Base-by-base conservation (phyloP, 805 yeast genomes). In the Saturnispora sanitii region DNA sequence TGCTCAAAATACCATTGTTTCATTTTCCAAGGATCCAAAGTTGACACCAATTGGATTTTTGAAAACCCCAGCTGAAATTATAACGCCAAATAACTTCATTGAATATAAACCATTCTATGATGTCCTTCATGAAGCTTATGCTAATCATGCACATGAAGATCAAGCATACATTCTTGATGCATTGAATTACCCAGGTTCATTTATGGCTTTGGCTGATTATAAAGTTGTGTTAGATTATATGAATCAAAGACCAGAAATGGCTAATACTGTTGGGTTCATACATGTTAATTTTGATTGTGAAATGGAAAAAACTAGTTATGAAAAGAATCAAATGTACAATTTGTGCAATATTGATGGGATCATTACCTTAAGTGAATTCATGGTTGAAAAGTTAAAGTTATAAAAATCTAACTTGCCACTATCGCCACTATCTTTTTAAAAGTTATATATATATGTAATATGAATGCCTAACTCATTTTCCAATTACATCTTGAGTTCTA, bases 121-220 rank as follows among this genome's bases (percentile, higher is more conserved):
- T 0, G 18, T 48, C 2, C 38, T 65, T 4, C 60, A 57, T 19
- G 37, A 44, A 3, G 39, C 56, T 15, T 45, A 62, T 4, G 21
- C 39, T 0, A 41, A 50, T 16, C 45, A 52, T 12, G 55, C 62
- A 6, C 55, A 58, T 19, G 45, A 68, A 12, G 84, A 78, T 54
- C 70, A 72, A 47, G 55, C 75, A 1, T 78, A 70, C 51, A 64
- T 68, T 21, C 56, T 76, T 53, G 83, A 77, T 44, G 75, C 82
- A 1, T 65, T 73, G 4, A 66, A 67, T 28, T 72, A 71, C 47
- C 71, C 71, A 12, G 63, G 63, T 17, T 61, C 70, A 0, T 77
- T 61, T 55, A 73, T 81, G 79, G 85, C 87, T 6, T 71, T 84
- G 33, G 79, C 73, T 49, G 94, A 83, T 54, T 66, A 79, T 45